phyloP scores from a whole-genome alignment of 495 filamentous ascomycete species.

The Aspergillus funiculosus region DNA sequence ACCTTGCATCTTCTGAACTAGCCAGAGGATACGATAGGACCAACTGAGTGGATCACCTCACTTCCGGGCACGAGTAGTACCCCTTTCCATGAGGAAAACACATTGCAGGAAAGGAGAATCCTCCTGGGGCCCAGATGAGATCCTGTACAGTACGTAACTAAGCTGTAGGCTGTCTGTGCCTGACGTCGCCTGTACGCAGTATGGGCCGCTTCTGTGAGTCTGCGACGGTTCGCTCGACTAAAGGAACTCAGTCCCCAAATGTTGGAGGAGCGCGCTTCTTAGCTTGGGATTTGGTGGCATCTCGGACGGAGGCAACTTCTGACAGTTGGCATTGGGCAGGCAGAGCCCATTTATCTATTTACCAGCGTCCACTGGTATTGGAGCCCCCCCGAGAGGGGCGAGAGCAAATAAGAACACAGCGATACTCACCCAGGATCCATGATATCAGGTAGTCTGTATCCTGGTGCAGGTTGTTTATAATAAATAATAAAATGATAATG shows the following conservation, averaged over 20 bases:
- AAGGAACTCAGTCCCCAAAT: not conserved
- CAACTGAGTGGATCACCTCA: slow-evolving; percentile 19
- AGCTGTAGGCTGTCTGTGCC: slow-evolving; percentile 7
- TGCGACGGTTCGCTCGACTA: slow-evolving; percentile 7
- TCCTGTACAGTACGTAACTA: slow-evolving; percentile 3
- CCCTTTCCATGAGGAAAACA: slow-evolving; percentile 2
- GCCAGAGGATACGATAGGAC: slow-evolving; percentile 17
- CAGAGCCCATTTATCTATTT: slow-evolving; percentile 1
- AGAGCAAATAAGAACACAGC: slow-evolving; percentile 6
- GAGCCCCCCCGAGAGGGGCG: not conserved
- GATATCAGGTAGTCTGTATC: too few relatives aligned
- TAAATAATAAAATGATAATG: too few relatives aligned
- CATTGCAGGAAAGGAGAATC: slow-evolving; percentile 11
- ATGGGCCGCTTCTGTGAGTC: not conserved
- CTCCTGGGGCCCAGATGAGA: slow-evolving; percentile 2
- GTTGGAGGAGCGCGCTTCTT: slow-evolving; percentile 10
- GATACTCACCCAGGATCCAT: not conserved
- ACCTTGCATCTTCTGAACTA: slow-evolving; percentile 24
- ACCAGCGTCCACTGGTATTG: slow-evolving; percentile 28
- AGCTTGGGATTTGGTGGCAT: slow-evolving; percentile 15
- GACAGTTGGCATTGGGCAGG: slow-evolving; percentile 22
- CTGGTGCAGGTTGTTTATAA: too few relatives aligned
- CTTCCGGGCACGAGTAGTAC: slow-evolving; percentile 12
- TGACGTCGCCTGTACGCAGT: slow-evolving; percentile 4
- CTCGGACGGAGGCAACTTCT: slow-evolving; percentile 13